Evolutionary conservation across 768 basidiomycete species (phyloP), one percentile per base, ranked within the genome.

Genomic region (Lentinus brumalis): DNA sequence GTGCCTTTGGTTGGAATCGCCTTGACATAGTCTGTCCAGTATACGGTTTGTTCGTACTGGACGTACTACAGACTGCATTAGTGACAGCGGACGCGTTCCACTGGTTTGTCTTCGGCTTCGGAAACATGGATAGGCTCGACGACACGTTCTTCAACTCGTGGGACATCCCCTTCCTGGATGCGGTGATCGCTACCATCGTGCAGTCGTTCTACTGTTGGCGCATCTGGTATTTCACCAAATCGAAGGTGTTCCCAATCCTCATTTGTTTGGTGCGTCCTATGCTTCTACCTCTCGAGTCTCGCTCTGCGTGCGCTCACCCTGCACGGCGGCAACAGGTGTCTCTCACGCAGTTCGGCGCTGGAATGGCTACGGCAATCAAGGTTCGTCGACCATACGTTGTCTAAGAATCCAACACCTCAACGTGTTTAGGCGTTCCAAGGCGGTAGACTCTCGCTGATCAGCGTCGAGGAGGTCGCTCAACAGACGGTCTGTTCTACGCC

Each of bases 161-260:
- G 59, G 42, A 35, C 30, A 53, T 56, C 10, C 53, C 54, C 15
- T 32, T 61, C 42, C 56, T 61, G 53, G 30, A 42, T 18, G 54
- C 45, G 14, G 15, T 61, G 15, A 45, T 61, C 2, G 18, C 59
- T n/a, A 44, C 53, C 16, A n/a, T 61, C 42, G 54, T 61, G 6
- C 59, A 61, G 40, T 49, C 41, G 7, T 56, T 54, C 53, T 61
- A 47, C 32, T 55, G 44, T 35, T 61, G 59, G 59, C 46, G 59
- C 21, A 61, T 61, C 10, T 61, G 45, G 18, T 40, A 12, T 21
- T 47, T 61, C 10, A 21, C 45, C 16, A 31, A 39, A 32, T 50
- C 60, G 9, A 26, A 12, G 2, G 29, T 61, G 16, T 21, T 61
- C 46, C 46, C 46, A 11, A 29, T 47, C 7, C 5, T 47, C 26